Base-by-base conservation (phyloP, 2,329 filamentous ascomycete species). In the Microcyclospora tardicrescens region DNA sequence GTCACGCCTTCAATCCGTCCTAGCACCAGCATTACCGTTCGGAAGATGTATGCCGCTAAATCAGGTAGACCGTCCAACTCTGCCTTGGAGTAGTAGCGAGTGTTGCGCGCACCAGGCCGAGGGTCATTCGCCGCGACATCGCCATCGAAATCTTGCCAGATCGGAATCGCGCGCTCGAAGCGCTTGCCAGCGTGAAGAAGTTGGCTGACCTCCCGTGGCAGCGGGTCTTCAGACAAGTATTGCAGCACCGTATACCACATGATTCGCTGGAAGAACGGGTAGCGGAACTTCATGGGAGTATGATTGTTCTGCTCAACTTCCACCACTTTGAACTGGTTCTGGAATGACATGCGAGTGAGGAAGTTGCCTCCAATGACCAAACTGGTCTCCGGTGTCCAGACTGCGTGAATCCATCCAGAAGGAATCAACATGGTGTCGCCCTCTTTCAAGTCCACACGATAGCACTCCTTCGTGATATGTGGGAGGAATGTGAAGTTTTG, bases 321-420 rank as follows among this genome's bases (percentile, higher is more conserved):
- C 24, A 73, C 65, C 8, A 81, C 66, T 46, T 72, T 73, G 51
- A 81, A 73, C 54, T 81, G 77, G 66, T 78, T 78, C 40, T 69
- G 70, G 53, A 76, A 79, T 42, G 79, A 75, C 56, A 79, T 65
- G 39, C 72, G 63, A 5, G 76, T 81, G 33, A 81, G 61, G 49
- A 81, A 81, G 50, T 81, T 81, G 37, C 77, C 77, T n/a, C 77
- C 77, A 43, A 81, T 79, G 19, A 81, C 77, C 35, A 81, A 60
- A 49, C 77, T 81, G 50, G 81, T 76, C 48, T 76, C 71, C 0
- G 77, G 77, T 9, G 77, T 81, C 74, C 78, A 80, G 6, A 81
- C 77, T 16, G 77, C 77, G 51, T 81, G 77, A 37, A 81, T 81
- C 77, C 77, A 81, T 14, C 77, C 77, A 28, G 77, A 79, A 4